A percentile compares a stretch with the other conserved stretches of the same genome.
These are phyloP conservation scores for Calcarisporium arbuscula DNA, from an alignment of 2,329 filamentous ascomycete genomes.

Conservation along the genomic window DNA sequence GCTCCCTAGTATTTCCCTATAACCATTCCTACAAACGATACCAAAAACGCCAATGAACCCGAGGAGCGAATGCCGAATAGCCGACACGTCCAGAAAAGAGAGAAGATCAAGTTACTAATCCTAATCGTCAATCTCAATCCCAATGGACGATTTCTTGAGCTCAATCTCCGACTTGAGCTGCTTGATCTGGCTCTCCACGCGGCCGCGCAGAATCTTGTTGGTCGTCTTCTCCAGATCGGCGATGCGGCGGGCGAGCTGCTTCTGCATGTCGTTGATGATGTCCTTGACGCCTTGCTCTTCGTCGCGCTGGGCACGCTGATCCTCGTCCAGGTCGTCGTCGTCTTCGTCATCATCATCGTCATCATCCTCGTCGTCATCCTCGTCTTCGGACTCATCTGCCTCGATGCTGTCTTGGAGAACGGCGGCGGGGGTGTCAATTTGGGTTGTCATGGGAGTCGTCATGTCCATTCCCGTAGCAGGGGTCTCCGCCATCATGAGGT, in stretches of 20 bases:
- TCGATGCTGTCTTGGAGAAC: slow-evolving; percentile 38
- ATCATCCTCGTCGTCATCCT: slow-evolving; percentile 35
- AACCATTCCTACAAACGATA: no score
- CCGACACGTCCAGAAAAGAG: neutral
- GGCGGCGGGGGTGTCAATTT: slow-evolving; percentile 38
- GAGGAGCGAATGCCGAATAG: neutral
- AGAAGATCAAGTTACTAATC: neutral
- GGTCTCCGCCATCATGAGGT: slow-evolving; percentile 29
- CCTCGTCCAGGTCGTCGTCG: slow-evolving; percentile 48
- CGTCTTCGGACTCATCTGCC: slow-evolving; percentile 37
- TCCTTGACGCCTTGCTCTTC: slow-evolving; percentile 49
- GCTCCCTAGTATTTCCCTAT: no score
- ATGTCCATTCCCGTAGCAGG: slow-evolving; percentile 36
- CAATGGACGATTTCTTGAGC: slow-evolving; percentile 38
- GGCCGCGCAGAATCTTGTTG: slow-evolving; percentile 43
- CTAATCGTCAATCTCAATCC: slow-evolving; percentile 31
- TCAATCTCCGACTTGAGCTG: slow-evolving; percentile 38
- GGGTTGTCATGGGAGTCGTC: slow-evolving; percentile 38
- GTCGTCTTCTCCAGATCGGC: slow-evolving; percentile 35
- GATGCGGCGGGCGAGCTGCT: slow-evolving; percentile 39
- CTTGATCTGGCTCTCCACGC: slow-evolving; percentile 44
- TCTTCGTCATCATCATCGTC: slow-evolving; percentile 42
- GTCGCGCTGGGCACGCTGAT: slow-evolving; percentile 42
- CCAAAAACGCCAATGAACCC: no score
- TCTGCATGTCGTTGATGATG: slow-evolving; percentile 47